Base-by-base conservation (phyloP, 2,329 filamentous ascomycete genomes). In the Ophiostoma piceae region DNA sequence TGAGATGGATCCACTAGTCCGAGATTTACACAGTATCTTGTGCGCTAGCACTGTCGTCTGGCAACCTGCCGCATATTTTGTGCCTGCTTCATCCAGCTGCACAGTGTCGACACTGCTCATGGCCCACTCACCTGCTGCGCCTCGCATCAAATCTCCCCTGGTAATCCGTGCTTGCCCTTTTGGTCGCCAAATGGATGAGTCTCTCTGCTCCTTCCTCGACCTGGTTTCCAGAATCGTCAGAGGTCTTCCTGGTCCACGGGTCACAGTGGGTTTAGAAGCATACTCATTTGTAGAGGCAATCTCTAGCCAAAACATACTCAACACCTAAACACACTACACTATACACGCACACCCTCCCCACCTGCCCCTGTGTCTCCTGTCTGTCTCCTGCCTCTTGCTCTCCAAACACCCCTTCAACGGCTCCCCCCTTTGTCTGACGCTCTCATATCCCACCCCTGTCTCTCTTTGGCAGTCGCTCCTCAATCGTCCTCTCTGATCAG, bases 141-240 rank as follows among this genome's bases (percentile, higher is more conserved):
- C 72, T 73, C 73, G 71, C 69, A 70, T 72, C 73, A 70, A 73
- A 73, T 73, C 72, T 73, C 71, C 70, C 68, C 69, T 72, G 66
- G 67, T 66, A 67, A 68, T 47, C 67, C 35, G 41, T 26, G 43
- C 47, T 66, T 68, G 51, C 68, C 67, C 57, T 69, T 68, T 67
- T 65, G 32, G 65, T 67, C 16, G 57, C 16, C 51, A 26, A 57
- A 57, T 26, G 51, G 51, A 26, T 57, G 51, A 47, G 43, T 47
- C 43, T n/a, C 43, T 47, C 43, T 47, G 43, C 14, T 47, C 43
- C 43, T 47, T 47, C 43, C 43, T 47, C 16, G 19, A 47, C 43
- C 43, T 47, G 43, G 43, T 47, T 47, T 47, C 16, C 43, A 47
- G 41, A 41, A 5, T 7, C 39, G 39, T 41, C 39, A 41, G 39